Conservation (phyloP, 805 yeast species). For the Ogataea henricii region DNA sequence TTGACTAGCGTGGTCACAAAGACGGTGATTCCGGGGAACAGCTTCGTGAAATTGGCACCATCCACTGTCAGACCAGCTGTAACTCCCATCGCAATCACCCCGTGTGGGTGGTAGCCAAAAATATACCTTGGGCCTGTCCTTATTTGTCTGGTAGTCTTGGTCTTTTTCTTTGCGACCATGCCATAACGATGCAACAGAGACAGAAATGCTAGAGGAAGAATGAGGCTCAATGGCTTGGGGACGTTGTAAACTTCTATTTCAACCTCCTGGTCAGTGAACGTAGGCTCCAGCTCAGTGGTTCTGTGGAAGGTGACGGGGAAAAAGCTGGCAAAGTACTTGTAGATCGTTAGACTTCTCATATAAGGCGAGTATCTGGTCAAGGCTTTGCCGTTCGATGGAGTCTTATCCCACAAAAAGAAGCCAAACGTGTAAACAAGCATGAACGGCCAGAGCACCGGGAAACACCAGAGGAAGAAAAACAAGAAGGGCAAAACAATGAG, state of each 20-base stretch:
- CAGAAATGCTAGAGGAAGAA: slow-evolving; percentile 11
- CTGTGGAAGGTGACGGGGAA: slow-evolving; percentile 78
- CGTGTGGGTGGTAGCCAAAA: slow-evolving; percentile 96
- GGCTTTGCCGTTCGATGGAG: slow-evolving; percentile 76
- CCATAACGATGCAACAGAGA: background rate
- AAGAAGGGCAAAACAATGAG: slow-evolving; percentile 59
- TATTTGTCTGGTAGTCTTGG: slow-evolving; percentile 27
- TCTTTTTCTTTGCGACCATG: slow-evolving; percentile 1
- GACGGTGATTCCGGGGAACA: slow-evolving; percentile 82
- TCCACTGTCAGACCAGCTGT: slow-evolving; percentile 84
- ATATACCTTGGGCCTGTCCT: slow-evolving; percentile 74
- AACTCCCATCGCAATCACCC: slow-evolving; percentile 89
- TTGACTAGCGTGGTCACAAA: slow-evolving; percentile 79
- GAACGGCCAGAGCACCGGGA: slow-evolving; percentile 57
- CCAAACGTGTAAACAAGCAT: slow-evolving; percentile 61
- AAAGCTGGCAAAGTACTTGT: slow-evolving; percentile 74
- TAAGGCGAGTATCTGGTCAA: slow-evolving; percentile 55
- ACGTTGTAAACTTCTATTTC: slow-evolving; percentile 11
- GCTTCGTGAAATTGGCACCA: slow-evolving; percentile 64
- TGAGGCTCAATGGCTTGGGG: background rate
- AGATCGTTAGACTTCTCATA: slow-evolving; percentile 58
- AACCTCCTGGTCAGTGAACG: slow-evolving; percentile 44
- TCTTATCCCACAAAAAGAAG: slow-evolving; percentile 58
- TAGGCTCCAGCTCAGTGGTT: slow-evolving; percentile 70
- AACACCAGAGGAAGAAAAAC: slow-evolving; percentile 59